phyloP scores from a whole-genome alignment of 306 rosid genomes.

The Senna tora region DNA sequence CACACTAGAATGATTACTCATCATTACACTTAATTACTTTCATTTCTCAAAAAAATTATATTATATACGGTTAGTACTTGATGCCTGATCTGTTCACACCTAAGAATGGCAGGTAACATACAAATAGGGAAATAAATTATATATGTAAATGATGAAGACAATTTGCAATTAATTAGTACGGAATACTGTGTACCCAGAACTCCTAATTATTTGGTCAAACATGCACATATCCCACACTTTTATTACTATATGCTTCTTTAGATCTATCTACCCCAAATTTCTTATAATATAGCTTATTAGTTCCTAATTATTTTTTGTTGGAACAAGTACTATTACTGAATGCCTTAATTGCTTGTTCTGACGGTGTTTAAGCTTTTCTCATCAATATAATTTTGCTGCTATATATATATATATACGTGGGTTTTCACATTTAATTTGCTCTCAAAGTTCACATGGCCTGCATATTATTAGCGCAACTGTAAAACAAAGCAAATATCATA shows the following conservation, averaged over 20 bases:
- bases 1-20: conserved; percentile 30
- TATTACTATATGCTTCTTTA: neutral
- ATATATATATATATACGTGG: neutral
- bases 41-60: neutral
- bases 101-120: neutral
- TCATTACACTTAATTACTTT: neutral
- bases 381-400: neutral
- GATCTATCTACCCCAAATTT: neutral
- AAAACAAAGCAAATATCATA: neutral
- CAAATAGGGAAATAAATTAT: conserved; percentile 17
- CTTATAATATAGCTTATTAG: neutral
- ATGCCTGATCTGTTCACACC: neutral
- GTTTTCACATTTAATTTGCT: neutral
- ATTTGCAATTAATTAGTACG: conserved; percentile 34
- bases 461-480: neutral
- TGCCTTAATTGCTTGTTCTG: neutral
- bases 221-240: conserved; percentile 40
- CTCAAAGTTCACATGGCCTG: conserved; percentile 21
- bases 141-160: conserved; percentile 11
- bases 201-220: conserved; percentile 47
- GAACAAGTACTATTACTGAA: conserved; percentile 25
- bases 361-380: neutral
- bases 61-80: neutral
- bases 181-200: conserved; percentile 9
- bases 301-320: neutral